phyloP scores from a whole-genome alignment of 225 moss, liverwort and hornwort genomes.

The Physcomitrellopsis africana region DNA sequence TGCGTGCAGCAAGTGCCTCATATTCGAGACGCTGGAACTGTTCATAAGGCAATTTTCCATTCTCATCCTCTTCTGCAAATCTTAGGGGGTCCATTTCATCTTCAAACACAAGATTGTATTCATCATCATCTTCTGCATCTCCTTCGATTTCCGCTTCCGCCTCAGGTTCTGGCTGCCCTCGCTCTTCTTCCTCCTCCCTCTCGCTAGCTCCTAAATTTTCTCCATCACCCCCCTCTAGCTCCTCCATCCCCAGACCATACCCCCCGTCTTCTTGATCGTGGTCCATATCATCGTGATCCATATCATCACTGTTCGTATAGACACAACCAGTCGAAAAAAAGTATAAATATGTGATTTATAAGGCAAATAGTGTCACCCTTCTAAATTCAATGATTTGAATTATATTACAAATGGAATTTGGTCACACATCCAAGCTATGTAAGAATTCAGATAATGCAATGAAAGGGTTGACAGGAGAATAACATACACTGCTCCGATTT shows the following conservation, averaged over 20 bases:
- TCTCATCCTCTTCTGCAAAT: conserved; percentile 92
- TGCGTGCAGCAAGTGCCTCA: conserved; percentile 93
- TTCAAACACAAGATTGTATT: conserved; percentile 82
- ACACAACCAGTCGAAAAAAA: neutral
- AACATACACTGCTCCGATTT: conserved; percentile 50
- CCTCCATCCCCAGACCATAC: conserved; percentile 40
- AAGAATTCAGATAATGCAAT: neutral
- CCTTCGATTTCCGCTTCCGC: conserved; percentile 51
- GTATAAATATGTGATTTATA: neutral
- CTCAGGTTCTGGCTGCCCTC: conserved; percentile 42
- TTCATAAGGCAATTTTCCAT: conserved; percentile 83
- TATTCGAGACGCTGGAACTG: conserved; percentile 99
- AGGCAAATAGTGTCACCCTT: neutral
- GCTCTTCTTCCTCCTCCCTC: conserved; percentile 59
- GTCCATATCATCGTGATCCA: conserved; percentile 41
- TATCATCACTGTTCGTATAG: conserved; percentile 32
- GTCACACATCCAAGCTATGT: neutral
- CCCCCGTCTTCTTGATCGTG: conserved; percentile 45
- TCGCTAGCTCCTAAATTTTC: conserved; percentile 40
- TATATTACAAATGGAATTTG: neutral
- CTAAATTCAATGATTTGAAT: neutral
- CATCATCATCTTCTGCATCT: conserved; percentile 87
- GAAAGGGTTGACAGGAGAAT: neutral
- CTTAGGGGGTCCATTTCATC: conserved; percentile 94
- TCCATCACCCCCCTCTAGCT: conserved; percentile 34